Percentiles rank a stretch among this genome's conserved stretches.
phyloP scores from a whole-genome alignment of 805 yeast genomes.

The Scheffersomyces coipomensis region DNA sequence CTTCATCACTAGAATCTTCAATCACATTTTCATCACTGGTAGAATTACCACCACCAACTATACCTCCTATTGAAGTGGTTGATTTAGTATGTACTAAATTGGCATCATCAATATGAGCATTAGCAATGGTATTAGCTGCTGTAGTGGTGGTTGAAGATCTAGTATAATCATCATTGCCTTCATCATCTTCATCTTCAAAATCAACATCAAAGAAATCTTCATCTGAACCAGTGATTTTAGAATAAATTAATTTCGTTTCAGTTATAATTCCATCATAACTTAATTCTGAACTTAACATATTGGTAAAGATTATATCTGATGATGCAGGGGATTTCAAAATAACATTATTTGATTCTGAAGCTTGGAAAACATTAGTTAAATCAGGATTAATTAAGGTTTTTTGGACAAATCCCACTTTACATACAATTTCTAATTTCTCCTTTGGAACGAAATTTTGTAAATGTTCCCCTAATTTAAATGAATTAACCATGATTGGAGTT shows the following conservation, averaged over 20 bases:
- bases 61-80: constrained; percentile 12
- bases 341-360: constrained; percentile 26
- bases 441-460: constrained; percentile 82
- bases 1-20: constrained; percentile 10
- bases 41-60: constrained; percentile 12
- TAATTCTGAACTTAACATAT: constrained; percentile 80
- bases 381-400: constrained; percentile 36
- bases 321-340: constrained; percentile 24
- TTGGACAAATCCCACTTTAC: constrained; percentile 40
- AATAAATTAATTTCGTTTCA: constrained; percentile 74
- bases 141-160: constrained; percentile 3
- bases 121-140: not conserved
- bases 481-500: constrained; percentile 62
- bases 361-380: constrained; percentile 33
- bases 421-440: constrained; percentile 52
- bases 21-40: constrained; percentile 6
- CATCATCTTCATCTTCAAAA: constrained; percentile 90
- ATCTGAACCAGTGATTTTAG: constrained; percentile 82
- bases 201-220: constrained; percentile 97
- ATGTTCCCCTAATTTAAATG: constrained; percentile 83
- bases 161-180: constrained; percentile 16
- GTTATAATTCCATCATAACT: constrained; percentile 89
- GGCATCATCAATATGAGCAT: not conserved
- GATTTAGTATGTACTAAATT: constrained; percentile 2
- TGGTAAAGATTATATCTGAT: constrained; percentile 40